Evolutionary conservation across 192 early-diverging fungal genomes (phyloP), one percentile per base, ranked within the genome.

Genomic region (Pilaira anomala): DNA sequence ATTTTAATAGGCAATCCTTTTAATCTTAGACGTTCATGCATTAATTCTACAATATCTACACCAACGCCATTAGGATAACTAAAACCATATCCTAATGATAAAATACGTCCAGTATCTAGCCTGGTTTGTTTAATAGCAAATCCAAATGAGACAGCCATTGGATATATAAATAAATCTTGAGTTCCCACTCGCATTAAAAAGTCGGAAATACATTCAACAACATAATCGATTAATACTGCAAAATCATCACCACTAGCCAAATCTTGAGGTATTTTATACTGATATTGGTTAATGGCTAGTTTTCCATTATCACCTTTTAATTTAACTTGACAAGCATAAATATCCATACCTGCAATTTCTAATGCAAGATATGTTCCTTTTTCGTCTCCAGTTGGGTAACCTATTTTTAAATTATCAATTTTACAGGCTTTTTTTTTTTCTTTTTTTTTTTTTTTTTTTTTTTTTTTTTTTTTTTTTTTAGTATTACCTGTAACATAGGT

Each of bases 301-400:
- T 82, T 70, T 19, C 74, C 81, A 51, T 89, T 85, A 41, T 85
- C 79, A 33, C 93, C 92, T 61, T 85, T 85, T 45, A 98, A 80
- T 26, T 79, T 83, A 12, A 97, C 87, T 70, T 90, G 82, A 78
- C 93, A 95, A 2, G 95, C 92, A 39, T 71, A 71, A n/a, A 98
- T 82, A 73, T 98, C 95, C 64, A 91, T 92, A 19, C 94, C 95
- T 39, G 93, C 94, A 24, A 98, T 79, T 71, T 98, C 96, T 33
- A 98, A 73, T 24, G 96, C 93, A 28, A 98, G 80, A 70, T 83
- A 93, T 4, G 85, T 84, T 18, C 96, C 96, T 41, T 78, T 80
- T 65, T 98, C 96, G 68, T 83, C 78, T n/a, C 96, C 96, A 50
- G 85, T 89, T 7, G 94, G 93, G 3, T 87, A 64, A 4, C 74